These are phyloP conservation scores for Pichia sorboxylosa DNA, from an alignment of 1,139 yeast genomes.

Conservation along the genomic window DNA sequence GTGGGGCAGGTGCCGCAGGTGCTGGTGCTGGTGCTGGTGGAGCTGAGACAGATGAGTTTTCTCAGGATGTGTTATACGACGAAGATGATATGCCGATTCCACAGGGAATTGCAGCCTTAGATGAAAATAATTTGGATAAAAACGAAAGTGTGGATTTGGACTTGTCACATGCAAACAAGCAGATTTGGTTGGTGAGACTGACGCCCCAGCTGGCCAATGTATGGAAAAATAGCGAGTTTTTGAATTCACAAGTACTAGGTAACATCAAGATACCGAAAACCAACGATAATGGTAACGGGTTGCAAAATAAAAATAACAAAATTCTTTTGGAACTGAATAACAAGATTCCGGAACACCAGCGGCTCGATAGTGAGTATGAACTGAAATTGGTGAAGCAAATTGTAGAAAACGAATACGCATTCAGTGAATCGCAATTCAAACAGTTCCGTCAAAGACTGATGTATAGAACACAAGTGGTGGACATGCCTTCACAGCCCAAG, in stretches of 20 bases:
- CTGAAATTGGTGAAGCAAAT: conserved; percentile 64
- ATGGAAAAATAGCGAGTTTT: conserved; percentile 56
- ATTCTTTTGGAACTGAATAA: conserved; percentile 49
- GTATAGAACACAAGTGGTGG: conserved; percentile 39
- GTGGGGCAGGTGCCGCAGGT: no score
- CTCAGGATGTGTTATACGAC: conserved; percentile 19
- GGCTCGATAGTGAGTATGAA: conserved; percentile 76
- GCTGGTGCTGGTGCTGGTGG: no score
- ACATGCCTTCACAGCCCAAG: conserved; percentile 39
- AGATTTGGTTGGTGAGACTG: conserved; percentile 84
- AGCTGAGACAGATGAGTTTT: no score
- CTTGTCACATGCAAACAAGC: conserved; percentile 41
- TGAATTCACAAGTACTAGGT: conserved; percentile 71
- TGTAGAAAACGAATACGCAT: conserved; percentile 79
- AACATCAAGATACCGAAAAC: conserved; percentile 56
- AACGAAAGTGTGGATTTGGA: conserved; percentile 54
- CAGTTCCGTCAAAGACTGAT: conserved; percentile 34
- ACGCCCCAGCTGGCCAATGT: conserved; percentile 78
- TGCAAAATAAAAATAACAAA: conserved; percentile 22
- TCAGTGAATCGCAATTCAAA: conserved; percentile 75
- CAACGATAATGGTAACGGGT: conserved; percentile 21
- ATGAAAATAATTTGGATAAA: conserved; percentile 21
- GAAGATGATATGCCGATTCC: conserved; percentile 24
- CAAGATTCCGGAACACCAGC: conserved; percentile 17
- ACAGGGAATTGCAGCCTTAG: conserved; percentile 23